Evolutionary conservation across 2,329 filamentous ascomycete species (phyloP).

Genomic region (Periglandula ipomoeae): DNA sequence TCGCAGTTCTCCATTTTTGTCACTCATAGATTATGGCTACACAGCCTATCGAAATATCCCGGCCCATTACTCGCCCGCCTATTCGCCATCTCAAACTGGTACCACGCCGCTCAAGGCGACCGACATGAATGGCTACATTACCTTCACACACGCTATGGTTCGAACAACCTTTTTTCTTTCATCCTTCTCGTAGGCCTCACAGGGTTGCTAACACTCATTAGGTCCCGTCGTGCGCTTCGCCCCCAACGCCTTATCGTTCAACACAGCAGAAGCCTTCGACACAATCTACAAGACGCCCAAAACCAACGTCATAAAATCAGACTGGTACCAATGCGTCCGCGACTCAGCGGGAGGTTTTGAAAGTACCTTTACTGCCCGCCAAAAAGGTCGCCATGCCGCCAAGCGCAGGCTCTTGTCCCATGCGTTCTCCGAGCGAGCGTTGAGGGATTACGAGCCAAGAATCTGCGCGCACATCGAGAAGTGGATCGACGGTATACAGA

Average conservation of each 20-base stretch:
- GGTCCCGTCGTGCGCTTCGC: conserved; percentile 13
- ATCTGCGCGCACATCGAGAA: conserved; percentile 11
- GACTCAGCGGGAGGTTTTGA: conserved; percentile 6
- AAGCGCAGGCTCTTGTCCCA: conserved; percentile 4
- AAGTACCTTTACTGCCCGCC: conserved; percentile 10
- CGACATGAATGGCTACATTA: conserved; percentile 13
- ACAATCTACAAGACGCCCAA: conserved; percentile 13
- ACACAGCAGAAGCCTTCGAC: conserved; percentile 12
- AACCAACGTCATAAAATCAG: conserved; percentile 13
- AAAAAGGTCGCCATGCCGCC: conserved; percentile 10
- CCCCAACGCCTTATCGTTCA: conserved; percentile 13
- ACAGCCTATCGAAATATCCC: background rate
- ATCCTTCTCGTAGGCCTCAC: no score
- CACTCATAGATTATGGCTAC: background rate
- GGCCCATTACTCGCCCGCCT: conserved; percentile 1
- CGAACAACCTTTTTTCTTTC: background rate
- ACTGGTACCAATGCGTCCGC: conserved; percentile 14
- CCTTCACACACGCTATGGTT: conserved; percentile 14
- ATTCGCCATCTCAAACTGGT: background rate
- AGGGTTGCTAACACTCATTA: background rate
- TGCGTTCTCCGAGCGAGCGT: conserved; percentile 2
- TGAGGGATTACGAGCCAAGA: conserved; percentile 2
- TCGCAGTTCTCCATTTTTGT: no score
- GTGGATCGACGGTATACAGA: conserved; percentile 10
- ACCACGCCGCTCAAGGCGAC: conserved; percentile 12